Evolutionary conservation across 2,329 filamentous ascomycete species (phyloP).

Genomic region (Aspergillus tanneri): DNA sequence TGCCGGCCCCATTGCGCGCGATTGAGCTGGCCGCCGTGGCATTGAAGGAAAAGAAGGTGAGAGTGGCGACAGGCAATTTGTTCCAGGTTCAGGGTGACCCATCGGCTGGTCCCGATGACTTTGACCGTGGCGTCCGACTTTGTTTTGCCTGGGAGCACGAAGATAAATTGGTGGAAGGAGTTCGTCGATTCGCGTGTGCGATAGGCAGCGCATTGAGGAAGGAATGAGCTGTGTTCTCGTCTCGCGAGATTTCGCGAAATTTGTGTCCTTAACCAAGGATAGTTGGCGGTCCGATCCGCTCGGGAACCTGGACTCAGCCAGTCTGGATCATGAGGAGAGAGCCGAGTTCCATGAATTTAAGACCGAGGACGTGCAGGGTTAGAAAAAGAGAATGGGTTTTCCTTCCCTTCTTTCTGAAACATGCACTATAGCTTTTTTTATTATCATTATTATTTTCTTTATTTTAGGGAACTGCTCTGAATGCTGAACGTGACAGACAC

Average conservation of each 20-base stretch:
- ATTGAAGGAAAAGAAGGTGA: conserved; percentile 62
- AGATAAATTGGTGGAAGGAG: conserved; percentile 63
- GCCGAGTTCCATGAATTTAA: not conserved
- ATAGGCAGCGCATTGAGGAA: conserved; percentile 13
- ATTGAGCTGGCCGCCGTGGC: conserved; percentile 58
- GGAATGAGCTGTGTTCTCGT: too few species aligned
- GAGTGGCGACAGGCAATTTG: conserved; percentile 66
- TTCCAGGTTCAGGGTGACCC: conserved; percentile 65
- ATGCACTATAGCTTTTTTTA: too few species aligned
- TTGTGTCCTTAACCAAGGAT: conserved; percentile 2
- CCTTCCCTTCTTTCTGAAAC: too few species aligned
- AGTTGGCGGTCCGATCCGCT: conserved; percentile 2
- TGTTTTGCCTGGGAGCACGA: conserved; percentile 74
- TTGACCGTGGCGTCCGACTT: conserved; percentile 62
- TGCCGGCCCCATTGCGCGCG: conserved; percentile 58
- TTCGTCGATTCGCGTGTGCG: conserved; percentile 58
- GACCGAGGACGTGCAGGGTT: not conserved
- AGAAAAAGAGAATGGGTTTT: too few species aligned
- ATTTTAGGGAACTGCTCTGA: too few species aligned
- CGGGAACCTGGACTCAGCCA: not conserved
- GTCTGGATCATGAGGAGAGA: not conserved
- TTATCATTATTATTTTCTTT: too few species aligned
- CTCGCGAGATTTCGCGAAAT: too few species aligned
- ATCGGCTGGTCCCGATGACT: conserved; percentile 51
- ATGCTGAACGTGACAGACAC: not conserved